Base-by-base conservation (phyloP, 768 basidiomycete species). In the Filobasidium floriforme region DNA sequence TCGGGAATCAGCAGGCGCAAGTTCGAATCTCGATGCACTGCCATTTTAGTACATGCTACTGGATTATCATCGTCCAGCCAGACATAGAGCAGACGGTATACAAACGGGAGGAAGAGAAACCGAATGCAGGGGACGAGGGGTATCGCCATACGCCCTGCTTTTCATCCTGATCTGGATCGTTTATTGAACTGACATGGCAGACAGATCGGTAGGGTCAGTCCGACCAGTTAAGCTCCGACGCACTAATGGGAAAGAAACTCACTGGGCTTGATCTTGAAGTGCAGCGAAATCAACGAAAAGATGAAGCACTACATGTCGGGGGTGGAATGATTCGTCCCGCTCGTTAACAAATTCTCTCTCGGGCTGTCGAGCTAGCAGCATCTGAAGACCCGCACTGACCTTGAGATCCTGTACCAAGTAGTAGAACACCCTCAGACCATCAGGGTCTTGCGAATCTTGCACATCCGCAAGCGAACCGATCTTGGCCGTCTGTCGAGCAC, bases 211-310 rank as follows among this genome's bases (percentile, higher is more conserved):
- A 9, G 32, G 32, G 9, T 37, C 32, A 37, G 32, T 37, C 9
- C 32, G 32, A n/a, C n/a, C n/a, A n/a, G n/a, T n/a, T n/a, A n/a
- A n/a, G 32, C 32, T 37, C 32, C 4, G 32, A 37, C 32, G 32
- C 4, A 9, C 32, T 37, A 9, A 9, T 9, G 9, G 32, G 32
- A 37, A 49, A 49, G 19, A 57, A 40, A 72, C 75, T 72, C 62
- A 78, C 75, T 97, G 18, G 96, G 96, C 84, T 99, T 98, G 84
- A 99, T 98, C 82, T 98, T 98, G 88, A 99, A 98, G 83, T 99
- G 94, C 43, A 99, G 85, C 1, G 92, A 91, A 77, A 99, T 98
- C 68, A 99, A 85, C 10, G 96, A 97, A 80, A 98, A 96, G 72
- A 99, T 93, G 67, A 97, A 85, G 80, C 93, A 97, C 94, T 99